A percentile compares a stretch with the other conserved stretches of the same genome.
Evolutionary conservation across 768 basidiomycete species (phyloP).

Genomic region (Tulasnella sp.): DNA sequence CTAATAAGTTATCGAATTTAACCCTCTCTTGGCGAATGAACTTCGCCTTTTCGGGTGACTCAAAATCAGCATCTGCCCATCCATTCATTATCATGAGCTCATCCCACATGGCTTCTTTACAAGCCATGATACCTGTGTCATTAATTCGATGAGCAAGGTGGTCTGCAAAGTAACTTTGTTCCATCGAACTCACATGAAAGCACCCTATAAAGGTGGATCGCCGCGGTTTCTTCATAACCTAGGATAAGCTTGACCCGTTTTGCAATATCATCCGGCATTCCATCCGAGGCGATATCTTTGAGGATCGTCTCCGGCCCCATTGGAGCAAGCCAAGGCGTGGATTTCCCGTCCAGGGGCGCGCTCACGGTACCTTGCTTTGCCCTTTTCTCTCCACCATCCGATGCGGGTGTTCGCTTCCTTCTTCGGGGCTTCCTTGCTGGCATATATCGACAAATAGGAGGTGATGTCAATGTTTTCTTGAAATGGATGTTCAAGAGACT

Average conservation of each 20-base stretch:
- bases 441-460: not conserved
- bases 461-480: not conserved
- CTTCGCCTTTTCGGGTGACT: not conserved
- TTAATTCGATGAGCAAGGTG: not conserved
- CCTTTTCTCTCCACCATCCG: not conserved
- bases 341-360: not conserved
- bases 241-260: no score
- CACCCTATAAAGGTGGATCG: no score
- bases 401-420: not conserved
- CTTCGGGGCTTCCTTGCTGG: not conserved
- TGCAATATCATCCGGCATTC: not conserved
- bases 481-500: not conserved
- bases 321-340: no score
- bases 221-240: no score
- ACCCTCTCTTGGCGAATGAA: not conserved
- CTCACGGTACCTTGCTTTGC: not conserved
- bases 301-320: not conserved
- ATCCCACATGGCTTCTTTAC: slow-evolving; percentile 16
- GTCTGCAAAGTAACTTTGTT: no score
- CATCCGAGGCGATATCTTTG: not conserved
- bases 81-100: slow-evolving; percentile 5
- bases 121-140: slow-evolving; percentile 1
- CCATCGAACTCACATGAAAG: no score
- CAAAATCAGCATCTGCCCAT: not conserved
- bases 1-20: not conserved